Percentiles rank a stretch among this genome's conserved stretches.
These are phyloP conservation scores for Conoideocrella luteorostrata DNA, from an alignment of 2,329 filamentous ascomycete species.

Conservation along the genomic window DNA sequence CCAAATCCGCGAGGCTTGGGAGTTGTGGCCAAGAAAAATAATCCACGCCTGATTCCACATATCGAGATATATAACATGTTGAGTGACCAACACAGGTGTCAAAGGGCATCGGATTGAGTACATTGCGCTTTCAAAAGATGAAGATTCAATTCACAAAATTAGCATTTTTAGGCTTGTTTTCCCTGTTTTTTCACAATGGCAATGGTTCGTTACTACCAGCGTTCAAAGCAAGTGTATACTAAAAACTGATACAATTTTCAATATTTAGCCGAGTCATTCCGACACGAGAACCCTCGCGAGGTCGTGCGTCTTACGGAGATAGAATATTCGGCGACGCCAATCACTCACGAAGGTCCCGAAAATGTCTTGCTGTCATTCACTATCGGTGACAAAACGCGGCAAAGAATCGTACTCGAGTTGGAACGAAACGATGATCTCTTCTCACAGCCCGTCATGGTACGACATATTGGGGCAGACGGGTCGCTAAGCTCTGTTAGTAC, in stretches of 20 bases:
- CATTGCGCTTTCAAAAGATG: too few species aligned
- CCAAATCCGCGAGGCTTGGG: too few species aligned
- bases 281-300: not conserved
- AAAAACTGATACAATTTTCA: not conserved
- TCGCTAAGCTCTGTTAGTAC: slow-evolving; percentile 6
- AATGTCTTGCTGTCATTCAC: not conserved
- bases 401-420: slow-evolving; percentile 3
- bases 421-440: slow-evolving; percentile 10
- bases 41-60: not conserved
- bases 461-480: slow-evolving; percentile 7
- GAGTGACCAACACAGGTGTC: too few species aligned
- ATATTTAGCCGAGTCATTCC: not conserved
- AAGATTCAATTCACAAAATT: too few species aligned
- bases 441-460: slow-evolving; percentile 7
- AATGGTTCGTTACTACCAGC: not conserved
- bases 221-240: not conserved
- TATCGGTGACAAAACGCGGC: not conserved
- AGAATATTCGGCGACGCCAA: not conserved
- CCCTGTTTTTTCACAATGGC: not conserved
- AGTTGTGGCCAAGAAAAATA: not conserved
- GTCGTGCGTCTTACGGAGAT: slow-evolving; percentile 1
- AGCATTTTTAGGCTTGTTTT: too few species aligned
- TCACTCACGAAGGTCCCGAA: not conserved
- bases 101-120: too few species aligned
- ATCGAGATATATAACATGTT: not conserved